Evolutionary conservation across 805 yeast species (phyloP).

Genomic region (Barnettozyma siamensis): DNA sequence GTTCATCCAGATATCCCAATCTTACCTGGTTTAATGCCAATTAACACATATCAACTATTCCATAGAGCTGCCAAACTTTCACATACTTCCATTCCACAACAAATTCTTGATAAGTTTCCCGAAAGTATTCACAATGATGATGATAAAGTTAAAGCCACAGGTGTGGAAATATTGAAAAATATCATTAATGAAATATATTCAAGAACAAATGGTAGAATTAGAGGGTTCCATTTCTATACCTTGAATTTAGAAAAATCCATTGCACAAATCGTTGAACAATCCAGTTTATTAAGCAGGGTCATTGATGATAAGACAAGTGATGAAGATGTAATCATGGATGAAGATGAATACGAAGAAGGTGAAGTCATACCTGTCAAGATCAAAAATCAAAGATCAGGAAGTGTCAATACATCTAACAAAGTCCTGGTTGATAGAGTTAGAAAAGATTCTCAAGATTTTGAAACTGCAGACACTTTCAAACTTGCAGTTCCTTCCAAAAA

Average conservation of each 20-base stretch:
- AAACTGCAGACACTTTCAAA: slow-evolving; percentile 20
- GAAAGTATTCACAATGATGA: slow-evolving; percentile 59
- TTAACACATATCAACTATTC: slow-evolving; percentile 76
- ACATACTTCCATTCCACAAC: slow-evolving; percentile 73
- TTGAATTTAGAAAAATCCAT: slow-evolving; percentile 88
- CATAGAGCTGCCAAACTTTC: slow-evolving; percentile 84
- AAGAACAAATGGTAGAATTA: slow-evolving; percentile 51
- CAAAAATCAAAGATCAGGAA: slow-evolving; percentile 18
- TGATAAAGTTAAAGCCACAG: slow-evolving; percentile 72
- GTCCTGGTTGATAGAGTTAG: slow-evolving; percentile 29
- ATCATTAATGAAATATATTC: slow-evolving; percentile 53
- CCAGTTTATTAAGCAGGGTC: slow-evolving; percentile 47
- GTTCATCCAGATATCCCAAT: slow-evolving; percentile 45
- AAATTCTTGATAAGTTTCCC: slow-evolving; percentile 49
- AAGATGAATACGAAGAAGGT: slow-evolving; percentile 12
- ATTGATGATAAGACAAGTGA: slow-evolving; percentile 39
- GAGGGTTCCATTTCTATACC: slow-evolving; percentile 89
- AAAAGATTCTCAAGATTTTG: slow-evolving; percentile 23
- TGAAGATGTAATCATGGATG: slow-evolving; percentile 28
- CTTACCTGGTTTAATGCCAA: slow-evolving; percentile 89
- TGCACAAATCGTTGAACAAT: slow-evolving; percentile 71
- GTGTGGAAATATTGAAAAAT: slow-evolving; percentile 66
- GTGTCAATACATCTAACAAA: slow-evolving; percentile 35
- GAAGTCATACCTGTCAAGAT: slow-evolving; percentile 2
- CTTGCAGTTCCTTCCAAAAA: slow-evolving; percentile 38